Base-by-base conservation (phyloP, 768 basidiomycete genomes). In the Phanerochaete carnosa region DNA sequence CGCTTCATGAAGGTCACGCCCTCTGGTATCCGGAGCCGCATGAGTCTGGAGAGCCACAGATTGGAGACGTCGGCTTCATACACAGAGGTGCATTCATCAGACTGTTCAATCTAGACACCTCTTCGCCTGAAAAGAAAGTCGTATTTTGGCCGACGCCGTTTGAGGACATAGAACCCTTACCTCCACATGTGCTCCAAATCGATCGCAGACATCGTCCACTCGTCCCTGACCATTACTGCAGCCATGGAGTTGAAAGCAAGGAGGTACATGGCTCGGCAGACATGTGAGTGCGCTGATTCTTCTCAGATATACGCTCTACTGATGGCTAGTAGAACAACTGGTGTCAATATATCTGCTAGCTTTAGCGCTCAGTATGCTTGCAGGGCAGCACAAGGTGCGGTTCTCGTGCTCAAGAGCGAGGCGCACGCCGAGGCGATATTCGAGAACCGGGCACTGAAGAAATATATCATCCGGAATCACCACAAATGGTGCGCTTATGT, bases 101-200 rank as follows among this genome's bases (percentile, higher is more conserved):
- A 19, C 46, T 62, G 15, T 58, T 62, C 56, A 62, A 58, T 37
- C 54, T 55, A 7, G 23, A 35, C 33, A 46, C 45, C 45, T 25
- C 16, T 6, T 19, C 45, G 19, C 16, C 45, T 25, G 7, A 19
- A 7, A 25, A 19, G 19, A 19, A 46, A 25, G 45, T 46, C 5
- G 7, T 19, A 5, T 25, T n/a, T 46, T 46, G 45, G 45, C 6
- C 6, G 13, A 6, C 33, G 33, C 33, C 33, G 6, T 35, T 35
- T 13, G 33, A 7, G 33, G 13, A 7, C 33, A 35, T 13, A 35
- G 33, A 35, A 13, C 33, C 33, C 6, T 35, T 35, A 13, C 13
- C 33, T 35, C 7, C 33, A 6, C 33, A 13, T 7, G 33, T 13
- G 33, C 33, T 35, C 7, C 7, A 6, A 6, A 35, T 35, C 33